phyloP scores from a whole-genome alignment of 2,329 filamentous ascomycete species.

The Claviceps spartinae region DNA sequence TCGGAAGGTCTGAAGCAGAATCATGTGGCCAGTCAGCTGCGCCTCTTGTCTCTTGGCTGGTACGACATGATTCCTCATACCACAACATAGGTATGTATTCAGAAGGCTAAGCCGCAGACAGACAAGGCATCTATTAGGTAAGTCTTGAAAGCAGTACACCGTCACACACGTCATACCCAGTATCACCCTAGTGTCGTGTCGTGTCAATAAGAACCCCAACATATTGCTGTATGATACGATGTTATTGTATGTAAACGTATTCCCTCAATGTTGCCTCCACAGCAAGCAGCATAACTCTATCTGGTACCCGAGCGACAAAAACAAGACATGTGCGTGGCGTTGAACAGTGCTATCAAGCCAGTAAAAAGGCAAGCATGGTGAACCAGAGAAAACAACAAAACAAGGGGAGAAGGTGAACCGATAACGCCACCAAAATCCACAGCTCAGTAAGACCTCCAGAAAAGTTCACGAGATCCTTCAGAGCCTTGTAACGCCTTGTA shows the following conservation, averaged over 20 bases:
- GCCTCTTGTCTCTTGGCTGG: no score
- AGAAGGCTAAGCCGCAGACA: no score
- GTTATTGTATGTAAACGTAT: neutral
- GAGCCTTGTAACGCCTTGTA: slow-evolving; percentile 20
- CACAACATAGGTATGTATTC: no score
- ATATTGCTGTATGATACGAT: neutral
- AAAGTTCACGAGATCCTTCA: slow-evolving; percentile 18
- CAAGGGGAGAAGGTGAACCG: neutral
- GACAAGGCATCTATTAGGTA: no score
- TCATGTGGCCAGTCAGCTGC: no score
- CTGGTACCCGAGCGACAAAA: neutral
- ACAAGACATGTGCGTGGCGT: neutral
- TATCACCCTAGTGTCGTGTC: neutral
- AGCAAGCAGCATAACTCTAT: slow-evolving; percentile 2
- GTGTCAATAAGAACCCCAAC: neutral
- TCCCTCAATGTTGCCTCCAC: neutral
- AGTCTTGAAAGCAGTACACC: neutral
- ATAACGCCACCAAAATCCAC: slow-evolving; percentile 4
- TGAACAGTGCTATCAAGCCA: slow-evolving; percentile 2
- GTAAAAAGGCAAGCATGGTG: neutral
- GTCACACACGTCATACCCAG: neutral
- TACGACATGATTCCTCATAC: no score
- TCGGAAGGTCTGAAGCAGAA: no score
- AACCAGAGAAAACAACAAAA: neutral
- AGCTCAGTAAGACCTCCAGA: slow-evolving; percentile 18